Base-by-base conservation (phyloP, 73 alveolate genomes). In the Paramecium sexaurelia region DNA sequence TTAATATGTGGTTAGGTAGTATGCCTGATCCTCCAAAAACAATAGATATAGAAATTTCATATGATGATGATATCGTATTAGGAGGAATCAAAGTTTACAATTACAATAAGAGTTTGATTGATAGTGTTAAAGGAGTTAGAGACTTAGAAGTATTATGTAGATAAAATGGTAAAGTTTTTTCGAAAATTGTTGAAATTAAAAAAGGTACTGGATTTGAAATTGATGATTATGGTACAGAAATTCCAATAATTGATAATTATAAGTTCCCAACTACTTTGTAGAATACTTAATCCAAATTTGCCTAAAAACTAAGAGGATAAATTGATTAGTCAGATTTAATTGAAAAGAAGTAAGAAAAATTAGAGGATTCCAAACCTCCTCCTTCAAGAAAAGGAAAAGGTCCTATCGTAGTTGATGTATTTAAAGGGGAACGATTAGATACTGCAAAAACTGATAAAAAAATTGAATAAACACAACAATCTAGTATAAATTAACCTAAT, bases 1-100 rank as follows among this genome's bases (percentile, higher is more conserved):
- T 92, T 29, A 91, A 94, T 57, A 96, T 96, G 99, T 96, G 99
- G 98, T 39, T 95, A 4, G 96, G 97, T 1, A 85, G 93, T 45
- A 66, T 96, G 92, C 99, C 99, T 15, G 91, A 78, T 61, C 98
- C 95, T 24, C 97, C 97, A 26, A 69, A 85, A 41, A 40, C 94
- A 22, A 95, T 96, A 20, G 99, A 95, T 32, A 85, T 96, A 0
- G 95, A 88, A 10, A 68, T 96, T 7, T 82, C 82, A 33, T 55
- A 93, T 20, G 88, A 91, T 27, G 83, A 84, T 40, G 71, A 40
- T 32, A 86, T 87, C 6, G 67, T 88, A 9, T 20, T 95, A 0
- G 96, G 97, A 1, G 97, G 96, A 5, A 24, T 96, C 17, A 85
- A 95, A 55, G 47, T 96, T 11, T 96, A 97, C 95, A 96, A 96